Evolutionary conservation across 2,329 filamentous ascomycete genomes (phyloP), one percentile per base, ranked within the genome.

Genomic region (Penicillium olsonii): DNA sequence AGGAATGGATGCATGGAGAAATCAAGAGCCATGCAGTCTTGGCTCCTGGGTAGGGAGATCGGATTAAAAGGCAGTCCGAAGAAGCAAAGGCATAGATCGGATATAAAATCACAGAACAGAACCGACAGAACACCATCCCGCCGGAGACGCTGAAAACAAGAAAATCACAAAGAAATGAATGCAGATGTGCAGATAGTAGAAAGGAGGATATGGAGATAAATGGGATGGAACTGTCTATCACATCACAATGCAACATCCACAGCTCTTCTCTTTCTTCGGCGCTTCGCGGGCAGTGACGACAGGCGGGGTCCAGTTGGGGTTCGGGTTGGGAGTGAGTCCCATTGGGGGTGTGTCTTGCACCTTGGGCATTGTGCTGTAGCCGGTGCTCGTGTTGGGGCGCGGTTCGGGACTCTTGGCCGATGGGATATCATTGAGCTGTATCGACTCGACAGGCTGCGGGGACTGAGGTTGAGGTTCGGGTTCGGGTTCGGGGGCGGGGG

Each of bases 231-330:
- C 51, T 38, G 24, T 44, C 39, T 43, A 57, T 82, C 77, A 90
- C 87, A 90, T 90, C 59, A 92, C 80, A 53, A 89, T 76, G 70
- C 87, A 91, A 69, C 87, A 88, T 50, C 82, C 84, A 59, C 86
- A 87, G 10, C 83, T 80, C 60, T 78, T 74, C 43, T 66, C 63
- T 55, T 66, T 67, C 58, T 79, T 71, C 10, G 75, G 75, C 4
- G 78, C 75, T 41, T 84, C 77, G 37, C 81, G 80, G 19, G 83
- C 66, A 54, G 78, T 75, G 37, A 80, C 75, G 5, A 78, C 73
- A 9, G 75, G 71, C 3, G 75, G 65, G 34, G 68, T 67, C 63
- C 72, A 64, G 57, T 74, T 72, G 34, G 62, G 64, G 42, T 60
- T 73, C 49, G 69, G 70, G 41, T 60, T 73, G 48, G 69, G 70